Conservation (phyloP, 371 early-diverging fungal genomes). For the Rhizopus delemar region DNA sequence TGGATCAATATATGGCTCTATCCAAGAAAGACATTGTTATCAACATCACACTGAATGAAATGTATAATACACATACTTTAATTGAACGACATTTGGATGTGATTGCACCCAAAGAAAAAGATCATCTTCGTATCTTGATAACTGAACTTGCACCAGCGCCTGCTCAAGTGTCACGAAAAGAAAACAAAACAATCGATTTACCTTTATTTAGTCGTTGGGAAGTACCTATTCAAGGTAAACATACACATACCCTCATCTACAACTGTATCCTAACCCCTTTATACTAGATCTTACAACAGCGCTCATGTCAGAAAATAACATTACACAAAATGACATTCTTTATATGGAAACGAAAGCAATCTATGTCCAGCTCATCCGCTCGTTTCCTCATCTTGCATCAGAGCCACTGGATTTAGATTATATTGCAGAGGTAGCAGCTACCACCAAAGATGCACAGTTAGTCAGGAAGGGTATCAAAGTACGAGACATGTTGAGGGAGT, state of each 20-base stretch:
- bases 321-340: conserved; percentile 89
- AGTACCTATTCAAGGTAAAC: conserved; percentile 67
- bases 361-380: conserved; percentile 90
- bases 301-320: conserved; percentile 77
- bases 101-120: conserved; percentile 74
- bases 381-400: conserved; percentile 66
- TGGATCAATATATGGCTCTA: conserved; percentile 93
- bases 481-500: conserved; percentile 85
- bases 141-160: conserved; percentile 79
- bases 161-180: conserved; percentile 73
- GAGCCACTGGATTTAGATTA: conserved; percentile 61
- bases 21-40: conserved; percentile 87
- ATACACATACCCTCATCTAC: too few species aligned
- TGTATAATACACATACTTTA: conserved; percentile 85
- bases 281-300: conserved; percentile 49
- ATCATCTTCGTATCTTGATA: conserved; percentile 75
- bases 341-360: conserved; percentile 95
- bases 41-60: conserved; percentile 88
- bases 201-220: conserved; percentile 92
- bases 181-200: conserved; percentile 78
- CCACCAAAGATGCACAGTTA: conserved; percentile 82
- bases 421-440: conserved; percentile 82
- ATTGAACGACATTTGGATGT: conserved; percentile 78
- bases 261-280: too few species aligned
- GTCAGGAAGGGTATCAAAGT: conserved; percentile 92